Base-by-base conservation (phyloP, 2,329 filamentous ascomycete genomes). In the Penicillium sp. region DNA sequence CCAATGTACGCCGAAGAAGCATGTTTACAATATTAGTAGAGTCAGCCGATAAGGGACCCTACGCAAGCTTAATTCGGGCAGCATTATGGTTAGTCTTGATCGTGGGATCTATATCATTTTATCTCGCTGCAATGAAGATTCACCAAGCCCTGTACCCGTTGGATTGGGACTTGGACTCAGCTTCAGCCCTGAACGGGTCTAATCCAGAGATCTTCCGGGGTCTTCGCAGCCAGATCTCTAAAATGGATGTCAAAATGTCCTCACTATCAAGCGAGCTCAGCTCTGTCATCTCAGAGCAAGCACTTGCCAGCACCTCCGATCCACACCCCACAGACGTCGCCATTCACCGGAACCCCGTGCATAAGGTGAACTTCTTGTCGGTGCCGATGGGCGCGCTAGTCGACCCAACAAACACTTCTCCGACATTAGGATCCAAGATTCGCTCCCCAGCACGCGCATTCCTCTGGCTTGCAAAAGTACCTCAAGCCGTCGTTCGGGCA, bases 361-460 rank as follows among this genome's bases (percentile, higher is more conserved):
- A 59, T 49, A 81, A 82, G 51, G 76, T 92, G 72, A 96, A 97
- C 75, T 92, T 87, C 74, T 88, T 96, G 63, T 81, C 82, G 3
- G 65, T 74, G 1, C 84, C 84, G 4, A 75, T 85, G 16, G 90
- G 90, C 5, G 89, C 90, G 1, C 63, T 79, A 1, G 75, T 94
- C 58, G 83, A 92, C 61, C 75, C 76, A 0, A 62, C 69, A 2
- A 72, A 82, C 27, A 88, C 85, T 1, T 92, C 89, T 0, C 79
- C 81, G 1, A 81, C 81, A 0, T 79, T 73, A 57, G 74, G 59
- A n/a, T 27, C 44, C 21, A 67, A 69, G 51, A 61, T 57, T 58
- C 24, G 61, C 41, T 43, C 49, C 43, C 45, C 64, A n/a, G 21
- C 64, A 5, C 52, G 63, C 43, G 50, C 63, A 53, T 13, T 65